Evolutionary conservation across 2,329 filamentous ascomycete species (phyloP), one percentile per base, ranked within the genome.

Genomic region (Sporothrix dimorphospora): DNA sequence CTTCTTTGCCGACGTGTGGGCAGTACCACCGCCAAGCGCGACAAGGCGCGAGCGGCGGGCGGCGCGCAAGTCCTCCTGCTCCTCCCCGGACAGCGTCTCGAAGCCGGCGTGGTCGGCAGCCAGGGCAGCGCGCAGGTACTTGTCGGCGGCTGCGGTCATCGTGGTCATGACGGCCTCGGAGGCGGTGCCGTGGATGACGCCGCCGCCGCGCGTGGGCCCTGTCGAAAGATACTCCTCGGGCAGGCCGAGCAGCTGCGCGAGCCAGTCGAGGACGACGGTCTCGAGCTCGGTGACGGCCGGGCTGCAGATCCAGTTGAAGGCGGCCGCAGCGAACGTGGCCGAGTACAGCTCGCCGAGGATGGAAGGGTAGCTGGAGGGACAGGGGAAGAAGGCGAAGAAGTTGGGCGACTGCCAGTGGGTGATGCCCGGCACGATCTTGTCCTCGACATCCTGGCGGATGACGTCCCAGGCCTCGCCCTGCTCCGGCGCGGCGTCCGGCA

Each of bases 241-340:
- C 30, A 98, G 84, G 1, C 83, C 89, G 14, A 98, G 81, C 9
- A 94, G 86, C 79, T 91, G 89, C 19, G 91, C 93, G 3, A 98
- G 83, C 94, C 95, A 98, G 81, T 98, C 95, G 80, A 98, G 87
- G 57, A 97, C 91, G 30, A 98, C 87, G 0, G 94, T 97, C 85
- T 98, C 95, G 65, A 98, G 87, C 83, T 98, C 95, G 0, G 95
- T 98, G 21, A 96, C 91, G 7, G 92, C 94, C 0, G 95, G 95
- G 6, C 91, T 94, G 82, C 95, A 98, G 75, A 98, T 90, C 95
- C 95, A 98, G 82, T 98, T 98, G 86, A 98, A 98, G 51, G 94
- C 94, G 0, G 95, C 94, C 19, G 93, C 93, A 14, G 90, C 96
- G 82, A 98, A 94, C 7, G 94, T 92, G 5, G 93, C 91, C 57